A percentile compares a stretch with the other conserved stretches of the same genome.
These are phyloP conservation scores for Phalaenopsis hybrid DNA, from an alignment of 116 monocot species.

Conservation along the genomic window DNA sequence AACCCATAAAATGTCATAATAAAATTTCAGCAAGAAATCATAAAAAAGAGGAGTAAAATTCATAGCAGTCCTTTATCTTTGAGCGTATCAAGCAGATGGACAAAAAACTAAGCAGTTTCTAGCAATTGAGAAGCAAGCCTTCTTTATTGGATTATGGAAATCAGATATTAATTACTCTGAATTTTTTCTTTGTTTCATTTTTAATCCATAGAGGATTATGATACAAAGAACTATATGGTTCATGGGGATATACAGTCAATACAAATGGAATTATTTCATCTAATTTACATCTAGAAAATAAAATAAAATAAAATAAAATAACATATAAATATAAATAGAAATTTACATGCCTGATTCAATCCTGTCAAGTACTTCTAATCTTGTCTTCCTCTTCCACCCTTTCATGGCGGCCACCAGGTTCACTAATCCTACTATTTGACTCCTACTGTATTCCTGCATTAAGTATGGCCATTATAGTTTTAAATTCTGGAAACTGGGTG, in stretches of 20 bases:
- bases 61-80: background rate
- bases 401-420: conserved; percentile 89
- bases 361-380: conserved; percentile 80
- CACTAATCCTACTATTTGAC: conserved; percentile 71
- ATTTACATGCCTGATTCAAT: conserved; percentile 54
- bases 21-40: background rate
- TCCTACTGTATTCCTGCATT: conserved; percentile 72
- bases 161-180: background rate
- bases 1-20: no score
- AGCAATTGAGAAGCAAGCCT: background rate
- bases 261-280: background rate
- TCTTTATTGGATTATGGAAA: background rate
- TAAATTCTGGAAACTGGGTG: background rate
- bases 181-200: background rate
- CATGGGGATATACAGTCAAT: background rate
- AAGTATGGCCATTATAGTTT: background rate
- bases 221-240: background rate
- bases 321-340: background rate
- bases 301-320: background rate
- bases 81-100: background rate
- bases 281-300: conserved; percentile 1
- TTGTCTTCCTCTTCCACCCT: conserved; percentile 89
- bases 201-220: background rate
- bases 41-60: background rate
- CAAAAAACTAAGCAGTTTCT: background rate